Evolutionary conservation across 208 protist genomes (phyloP).

Genomic region (Histomonas meleagridis): DNA sequence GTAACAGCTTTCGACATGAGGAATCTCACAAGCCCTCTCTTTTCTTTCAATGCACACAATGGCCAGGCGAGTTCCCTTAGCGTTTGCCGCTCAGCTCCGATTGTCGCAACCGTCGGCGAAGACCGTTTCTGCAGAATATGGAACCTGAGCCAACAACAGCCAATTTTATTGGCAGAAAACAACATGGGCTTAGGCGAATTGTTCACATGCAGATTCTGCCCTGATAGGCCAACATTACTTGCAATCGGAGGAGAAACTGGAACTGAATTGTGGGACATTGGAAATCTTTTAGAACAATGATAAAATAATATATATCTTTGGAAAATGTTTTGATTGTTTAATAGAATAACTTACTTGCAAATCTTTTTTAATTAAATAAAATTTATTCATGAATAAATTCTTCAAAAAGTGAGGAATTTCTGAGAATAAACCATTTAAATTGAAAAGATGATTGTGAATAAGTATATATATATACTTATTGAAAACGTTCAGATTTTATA

Average conservation of each 20-base stretch:
- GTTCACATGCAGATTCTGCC: not conserved
- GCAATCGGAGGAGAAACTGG: not conserved
- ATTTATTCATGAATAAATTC: too few relatives aligned
- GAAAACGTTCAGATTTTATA: too few relatives aligned
- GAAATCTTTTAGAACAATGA: not conserved
- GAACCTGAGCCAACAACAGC: not conserved
- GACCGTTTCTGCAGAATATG: not conserved
- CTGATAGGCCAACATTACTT: constrained; percentile 14
- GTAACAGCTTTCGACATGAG: not conserved
- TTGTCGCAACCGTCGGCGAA: not conserved
- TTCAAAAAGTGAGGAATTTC: too few relatives aligned
- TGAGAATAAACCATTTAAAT: too few relatives aligned
- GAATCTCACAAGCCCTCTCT: not conserved
- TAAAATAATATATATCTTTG: too few relatives aligned
- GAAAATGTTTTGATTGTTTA: too few relatives aligned
- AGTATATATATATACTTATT: too few relatives aligned
- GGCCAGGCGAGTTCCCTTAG: not conserved
- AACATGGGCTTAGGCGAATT: not conserved
- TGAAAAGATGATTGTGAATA: too few relatives aligned
- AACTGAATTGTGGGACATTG: not conserved
- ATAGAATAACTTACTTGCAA: too few relatives aligned
- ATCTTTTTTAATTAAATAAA: too few relatives aligned
- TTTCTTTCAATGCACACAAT: not conserved
- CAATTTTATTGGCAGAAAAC: not conserved
- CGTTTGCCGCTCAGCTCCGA: not conserved